phyloP scores from a whole-genome alignment of 225 moss, liverwort and hornwort genomes.

The Ulota crispa region DNA sequence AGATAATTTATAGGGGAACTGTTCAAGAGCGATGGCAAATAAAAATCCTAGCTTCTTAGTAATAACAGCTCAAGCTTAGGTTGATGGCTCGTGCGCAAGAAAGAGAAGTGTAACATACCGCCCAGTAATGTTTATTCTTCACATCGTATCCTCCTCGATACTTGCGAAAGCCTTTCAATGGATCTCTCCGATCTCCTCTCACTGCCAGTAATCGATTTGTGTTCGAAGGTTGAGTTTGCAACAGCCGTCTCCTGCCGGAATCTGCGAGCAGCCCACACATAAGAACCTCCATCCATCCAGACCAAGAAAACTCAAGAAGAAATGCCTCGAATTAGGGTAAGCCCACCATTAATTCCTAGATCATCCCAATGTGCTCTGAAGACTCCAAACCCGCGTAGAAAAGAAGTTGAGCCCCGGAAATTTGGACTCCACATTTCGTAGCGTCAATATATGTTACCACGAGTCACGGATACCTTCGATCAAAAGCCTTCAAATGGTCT shows the following conservation, averaged over 20 bases:
- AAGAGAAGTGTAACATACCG: slow-evolving; percentile 38
- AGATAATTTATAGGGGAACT: too few species aligned
- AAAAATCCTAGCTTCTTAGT: not conserved
- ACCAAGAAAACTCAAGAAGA: not conserved
- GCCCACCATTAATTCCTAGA: not conserved
- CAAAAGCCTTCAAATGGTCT: not conserved
- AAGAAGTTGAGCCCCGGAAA: not conserved
- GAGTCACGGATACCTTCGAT: not conserved
- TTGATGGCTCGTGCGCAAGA: not conserved
- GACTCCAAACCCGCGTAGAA: not conserved
- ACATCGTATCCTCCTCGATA: slow-evolving; percentile 68
- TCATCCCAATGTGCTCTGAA: not conserved
- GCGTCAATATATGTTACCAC: too few species aligned
- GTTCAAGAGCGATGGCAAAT: not conserved
- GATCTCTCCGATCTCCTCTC: slow-evolving; percentile 61
- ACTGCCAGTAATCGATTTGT: slow-evolving; percentile 50
- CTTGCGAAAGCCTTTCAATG: slow-evolving; percentile 47
- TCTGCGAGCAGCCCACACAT: slow-evolving; percentile 6
- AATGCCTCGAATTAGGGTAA: too few species aligned
- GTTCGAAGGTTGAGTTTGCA: slow-evolving; percentile 33
- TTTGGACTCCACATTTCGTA: not conserved
- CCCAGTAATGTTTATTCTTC: slow-evolving; percentile 76
- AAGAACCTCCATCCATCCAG: not conserved
- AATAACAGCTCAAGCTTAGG: not conserved
- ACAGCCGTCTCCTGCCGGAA: slow-evolving; percentile 16